Conservation (phyloP, 164 flowering plant species). For the Vitis cinerea region DNA sequence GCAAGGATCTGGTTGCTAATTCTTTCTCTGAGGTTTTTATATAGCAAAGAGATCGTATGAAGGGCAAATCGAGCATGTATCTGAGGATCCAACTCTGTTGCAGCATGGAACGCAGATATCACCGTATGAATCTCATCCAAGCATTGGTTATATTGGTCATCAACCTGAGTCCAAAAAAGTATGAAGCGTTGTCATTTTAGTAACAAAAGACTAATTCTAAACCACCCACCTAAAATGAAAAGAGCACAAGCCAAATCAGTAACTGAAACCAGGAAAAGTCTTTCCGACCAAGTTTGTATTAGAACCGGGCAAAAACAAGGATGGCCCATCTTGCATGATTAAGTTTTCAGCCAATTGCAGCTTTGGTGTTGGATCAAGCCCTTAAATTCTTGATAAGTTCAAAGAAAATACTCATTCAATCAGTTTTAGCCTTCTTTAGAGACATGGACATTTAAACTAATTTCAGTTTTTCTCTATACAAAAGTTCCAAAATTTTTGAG, state of each 20-base stretch:
- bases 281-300: neutral
- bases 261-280: neutral
- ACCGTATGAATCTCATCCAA: constrained; percentile 74
- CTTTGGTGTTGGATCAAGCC: neutral
- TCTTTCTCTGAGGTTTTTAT: constrained; percentile 63
- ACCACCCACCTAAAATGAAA: neutral
- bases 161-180: constrained; percentile 52
- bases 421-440: neutral
- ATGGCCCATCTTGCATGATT: neutral
- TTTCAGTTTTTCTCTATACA: no score
- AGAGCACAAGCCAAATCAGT: neutral
- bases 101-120: constrained; percentile 77
- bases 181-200: neutral
- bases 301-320: neutral
- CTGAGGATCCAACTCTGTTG: constrained; percentile 75
- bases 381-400: neutral
- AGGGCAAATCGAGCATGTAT: constrained; percentile 73
- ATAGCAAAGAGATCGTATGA: constrained; percentile 56
- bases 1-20: constrained; percentile 68
- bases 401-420: neutral
- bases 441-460: no score
- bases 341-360: neutral
- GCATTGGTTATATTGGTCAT: constrained; percentile 69
- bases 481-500: no score
- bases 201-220: neutral